phyloP scores from a whole-genome alignment of 2,329 filamentous ascomycete species.

The Scytalidium sp. region DNA sequence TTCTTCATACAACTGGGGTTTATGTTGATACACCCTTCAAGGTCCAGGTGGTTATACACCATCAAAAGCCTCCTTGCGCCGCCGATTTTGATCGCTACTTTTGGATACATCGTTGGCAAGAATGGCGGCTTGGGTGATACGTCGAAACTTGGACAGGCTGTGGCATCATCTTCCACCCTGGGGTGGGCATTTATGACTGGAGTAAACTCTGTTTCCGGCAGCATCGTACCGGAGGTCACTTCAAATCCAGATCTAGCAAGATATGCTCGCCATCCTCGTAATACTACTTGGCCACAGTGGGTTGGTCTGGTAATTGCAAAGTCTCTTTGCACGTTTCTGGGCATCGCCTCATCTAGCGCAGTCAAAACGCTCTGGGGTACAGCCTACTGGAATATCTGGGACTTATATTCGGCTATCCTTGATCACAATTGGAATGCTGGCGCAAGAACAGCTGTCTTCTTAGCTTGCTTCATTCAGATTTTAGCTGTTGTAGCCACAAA shows the following conservation, averaged over 20 bases:
- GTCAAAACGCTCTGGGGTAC: conserved; percentile 46
- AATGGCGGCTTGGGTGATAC: conserved; percentile 36
- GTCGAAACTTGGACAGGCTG: not conserved
- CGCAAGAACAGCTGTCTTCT: conserved; percentile 36
- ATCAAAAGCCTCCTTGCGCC: conserved; percentile 47
- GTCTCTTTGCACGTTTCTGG: conserved; percentile 30
- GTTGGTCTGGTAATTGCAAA: conserved; percentile 1
- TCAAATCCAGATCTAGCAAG: conserved; percentile 39
- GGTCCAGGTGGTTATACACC: conserved; percentile 46
- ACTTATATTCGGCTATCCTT: conserved; percentile 37
- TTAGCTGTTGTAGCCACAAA: conserved; percentile 51
- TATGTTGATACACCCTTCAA: conserved; percentile 8
- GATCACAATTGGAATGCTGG: conserved; percentile 18
- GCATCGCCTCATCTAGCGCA: conserved; percentile 53
- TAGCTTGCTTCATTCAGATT: conserved; percentile 46
- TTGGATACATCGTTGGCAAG: conserved; percentile 58
- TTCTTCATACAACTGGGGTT: conserved; percentile 45
- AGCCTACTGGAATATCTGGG: conserved; percentile 37
- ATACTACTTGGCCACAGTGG: conserved; percentile 3
- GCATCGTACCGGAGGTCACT: conserved; percentile 28
- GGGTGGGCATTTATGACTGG: conserved; percentile 29
- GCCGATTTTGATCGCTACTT: conserved; percentile 54
- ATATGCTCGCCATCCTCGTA: conserved; percentile 25
- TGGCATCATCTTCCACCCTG: not conserved
- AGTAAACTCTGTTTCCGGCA: conserved; percentile 31